phyloP scores from a whole-genome alignment of 805 yeast genomes.

The Wickerhamomyces kurtzmanii region DNA sequence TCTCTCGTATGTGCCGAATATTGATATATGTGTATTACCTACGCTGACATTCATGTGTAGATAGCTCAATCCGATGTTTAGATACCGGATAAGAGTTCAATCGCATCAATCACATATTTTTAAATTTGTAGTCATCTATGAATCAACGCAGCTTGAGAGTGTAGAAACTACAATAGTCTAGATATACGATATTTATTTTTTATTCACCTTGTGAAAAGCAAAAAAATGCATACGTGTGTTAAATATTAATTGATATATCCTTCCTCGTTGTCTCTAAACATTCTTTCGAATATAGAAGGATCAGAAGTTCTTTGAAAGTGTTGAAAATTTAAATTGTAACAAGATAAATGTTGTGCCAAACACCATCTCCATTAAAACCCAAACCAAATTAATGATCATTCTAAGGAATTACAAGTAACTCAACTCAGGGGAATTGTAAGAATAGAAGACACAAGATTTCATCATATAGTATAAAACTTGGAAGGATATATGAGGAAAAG shows the following conservation, averaged over 20 bases:
- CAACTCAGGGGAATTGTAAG: conserved; percentile 18
- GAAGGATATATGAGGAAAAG: conserved; percentile 17
- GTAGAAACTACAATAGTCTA: too few species aligned
- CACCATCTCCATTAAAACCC: conserved; percentile 20
- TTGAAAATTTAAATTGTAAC: conserved; percentile 14
- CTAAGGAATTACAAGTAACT: conserved; percentile 12
- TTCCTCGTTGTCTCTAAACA: neutral
- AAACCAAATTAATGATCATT: conserved; percentile 6
- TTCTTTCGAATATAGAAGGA: conserved; percentile 5
- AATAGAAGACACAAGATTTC: conserved; percentile 20
- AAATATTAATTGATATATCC: neutral
- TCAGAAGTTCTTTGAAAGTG: conserved; percentile 18
- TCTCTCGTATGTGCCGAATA: too few species aligned
- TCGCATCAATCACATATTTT: too few species aligned
- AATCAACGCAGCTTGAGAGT: too few species aligned
- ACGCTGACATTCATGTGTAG: too few species aligned
- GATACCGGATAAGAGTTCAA: neutral
- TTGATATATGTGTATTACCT: too few species aligned
- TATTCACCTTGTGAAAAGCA: neutral
- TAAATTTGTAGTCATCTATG: neutral
- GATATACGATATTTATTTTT: neutral
- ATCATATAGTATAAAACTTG: conserved; percentile 23
- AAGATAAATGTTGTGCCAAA: conserved; percentile 18
- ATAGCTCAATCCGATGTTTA: too few species aligned
- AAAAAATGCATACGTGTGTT: neutral